phyloP scores from a whole-genome alignment of 352 stramenopile genomes.

The Phytophthora kernoviae region DNA sequence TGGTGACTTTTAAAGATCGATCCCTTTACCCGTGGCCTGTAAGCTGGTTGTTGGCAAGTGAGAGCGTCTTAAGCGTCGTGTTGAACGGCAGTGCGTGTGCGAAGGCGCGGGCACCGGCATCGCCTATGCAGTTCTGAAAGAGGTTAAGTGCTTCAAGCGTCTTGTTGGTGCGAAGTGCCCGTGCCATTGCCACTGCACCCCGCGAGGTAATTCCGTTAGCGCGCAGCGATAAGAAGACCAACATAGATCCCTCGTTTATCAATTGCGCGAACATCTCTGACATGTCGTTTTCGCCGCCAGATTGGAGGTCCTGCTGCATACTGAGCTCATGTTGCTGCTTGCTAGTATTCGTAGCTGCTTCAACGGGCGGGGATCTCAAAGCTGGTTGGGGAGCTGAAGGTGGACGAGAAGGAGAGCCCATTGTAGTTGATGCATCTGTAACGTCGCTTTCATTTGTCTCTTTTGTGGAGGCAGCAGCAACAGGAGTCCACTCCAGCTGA shows the following conservation, averaged over 20 bases:
- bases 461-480: background rate
- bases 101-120: slow-evolving; percentile 58
- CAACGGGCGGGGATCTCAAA: slow-evolving; percentile 17
- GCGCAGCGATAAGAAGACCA: slow-evolving; percentile 70
- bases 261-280: slow-evolving; percentile 45
- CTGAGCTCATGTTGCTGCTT: slow-evolving; percentile 13
- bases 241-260: slow-evolving; percentile 35
- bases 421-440: background rate
- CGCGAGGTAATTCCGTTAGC: slow-evolving; percentile 52
- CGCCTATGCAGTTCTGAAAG: slow-evolving; percentile 66
- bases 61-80: slow-evolving; percentile 61
- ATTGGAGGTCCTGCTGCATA: slow-evolving; percentile 20
- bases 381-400: slow-evolving; percentile 7
- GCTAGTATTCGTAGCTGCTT: slow-evolving; percentile 12
- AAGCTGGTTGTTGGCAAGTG: slow-evolving; percentile 66
- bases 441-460: background rate
- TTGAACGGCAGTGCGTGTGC: slow-evolving; percentile 66
- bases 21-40: slow-evolving; percentile 44
- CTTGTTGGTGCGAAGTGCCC: slow-evolving; percentile 45
- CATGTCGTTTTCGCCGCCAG: slow-evolving; percentile 4
- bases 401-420: slow-evolving; percentile 7
- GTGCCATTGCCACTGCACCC: slow-evolving; percentile 47
- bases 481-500: slow-evolving; percentile 73
- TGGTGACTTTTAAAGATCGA: background rate
- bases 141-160: slow-evolving; percentile 70